phyloP scores from a whole-genome alignment of 306 rosid genomes.

The Cucumis melo region DNA sequence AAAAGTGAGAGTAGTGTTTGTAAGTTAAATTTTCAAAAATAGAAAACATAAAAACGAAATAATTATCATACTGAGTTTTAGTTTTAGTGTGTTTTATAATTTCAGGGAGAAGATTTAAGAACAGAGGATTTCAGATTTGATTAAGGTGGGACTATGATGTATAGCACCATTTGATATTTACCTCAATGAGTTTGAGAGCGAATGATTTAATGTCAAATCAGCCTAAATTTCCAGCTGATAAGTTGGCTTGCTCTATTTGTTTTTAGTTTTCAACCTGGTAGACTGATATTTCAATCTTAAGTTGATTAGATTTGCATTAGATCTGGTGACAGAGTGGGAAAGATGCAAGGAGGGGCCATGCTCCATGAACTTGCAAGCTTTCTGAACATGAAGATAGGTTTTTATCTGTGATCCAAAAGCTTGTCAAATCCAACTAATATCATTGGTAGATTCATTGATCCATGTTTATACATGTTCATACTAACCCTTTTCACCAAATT shows the following conservation, averaged over 20 bases:
- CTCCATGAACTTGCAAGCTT: not conserved
- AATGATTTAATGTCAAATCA: not conserved
- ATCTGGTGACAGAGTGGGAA: not conserved
- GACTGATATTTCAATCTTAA: conserved; percentile 9
- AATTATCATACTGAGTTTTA: not conserved
- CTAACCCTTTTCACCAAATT: not conserved
- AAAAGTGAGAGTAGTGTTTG: no score
- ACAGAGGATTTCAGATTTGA: not conserved
- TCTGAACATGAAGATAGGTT: not conserved
- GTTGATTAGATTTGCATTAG: conserved; percentile 12
- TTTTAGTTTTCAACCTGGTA: conserved; percentile 3
- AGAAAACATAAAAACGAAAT: no score
- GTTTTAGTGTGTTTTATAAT: not conserved
- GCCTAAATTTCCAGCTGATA: conserved; percentile 13
- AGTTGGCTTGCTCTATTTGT: conserved; percentile 15
- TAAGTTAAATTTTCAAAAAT: no score
- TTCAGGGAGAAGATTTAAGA: not conserved
- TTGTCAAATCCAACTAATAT: conserved; percentile 8
- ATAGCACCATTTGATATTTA: not conserved
- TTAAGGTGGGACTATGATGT: not conserved
- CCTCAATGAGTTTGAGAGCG: not conserved
- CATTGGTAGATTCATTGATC: not conserved
- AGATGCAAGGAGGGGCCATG: conserved; percentile 1
- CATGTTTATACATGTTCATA: conserved; percentile 1
- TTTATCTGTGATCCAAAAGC: not conserved